phyloP scores from a whole-genome alignment of 2,329 filamentous ascomycete species.

The Aspergillus luchuensis region DNA sequence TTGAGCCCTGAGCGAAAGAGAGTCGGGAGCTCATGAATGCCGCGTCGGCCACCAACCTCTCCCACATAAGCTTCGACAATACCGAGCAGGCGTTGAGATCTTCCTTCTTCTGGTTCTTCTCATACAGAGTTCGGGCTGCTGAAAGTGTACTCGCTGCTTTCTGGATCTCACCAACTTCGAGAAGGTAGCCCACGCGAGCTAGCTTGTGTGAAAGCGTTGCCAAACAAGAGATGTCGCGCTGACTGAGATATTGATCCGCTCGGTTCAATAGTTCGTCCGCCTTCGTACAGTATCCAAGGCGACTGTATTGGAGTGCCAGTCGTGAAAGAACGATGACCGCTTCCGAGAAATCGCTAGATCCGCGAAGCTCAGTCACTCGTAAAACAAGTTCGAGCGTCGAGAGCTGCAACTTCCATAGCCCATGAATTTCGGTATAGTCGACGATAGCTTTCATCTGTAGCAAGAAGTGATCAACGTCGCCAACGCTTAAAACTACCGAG shows the following conservation, averaged over 20 bases:
- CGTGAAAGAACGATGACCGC: slow-evolving; percentile 47
- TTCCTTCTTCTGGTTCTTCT: slow-evolving; percentile 33
- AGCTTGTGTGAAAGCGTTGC: slow-evolving; percentile 64
- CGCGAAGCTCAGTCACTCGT: slow-evolving; percentile 51
- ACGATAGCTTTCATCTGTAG: slow-evolving; percentile 56
- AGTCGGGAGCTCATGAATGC: slow-evolving; percentile 67
- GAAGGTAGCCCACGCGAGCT: slow-evolving; percentile 71
- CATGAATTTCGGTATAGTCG: slow-evolving; percentile 61
- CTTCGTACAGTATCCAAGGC: slow-evolving; percentile 62
- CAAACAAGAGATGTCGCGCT: slow-evolving; percentile 45
- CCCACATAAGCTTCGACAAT: slow-evolving; percentile 48
- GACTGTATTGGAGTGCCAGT: slow-evolving; percentile 58
- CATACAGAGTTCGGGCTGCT: slow-evolving; percentile 33
- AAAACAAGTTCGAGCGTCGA: slow-evolving; percentile 53
- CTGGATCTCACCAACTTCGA: slow-evolving; percentile 66
- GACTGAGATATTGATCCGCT: slow-evolving; percentile 54
- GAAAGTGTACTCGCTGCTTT: slow-evolving; percentile 53
- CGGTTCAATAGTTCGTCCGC: slow-evolving; percentile 60
- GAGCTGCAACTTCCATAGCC: slow-evolving; percentile 54
- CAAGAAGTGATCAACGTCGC: slow-evolving; percentile 53
- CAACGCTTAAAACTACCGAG: slow-evolving; percentile 49
- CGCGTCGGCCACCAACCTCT: slow-evolving; percentile 60
- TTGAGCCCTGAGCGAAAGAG: slow-evolving; percentile 58
- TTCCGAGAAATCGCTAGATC: slow-evolving; percentile 38
- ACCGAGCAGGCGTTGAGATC: slow-evolving; percentile 39